Evolutionary conservation across 2,329 filamentous ascomycete species (phyloP).

Genomic region (Metarhizium rileyi): DNA sequence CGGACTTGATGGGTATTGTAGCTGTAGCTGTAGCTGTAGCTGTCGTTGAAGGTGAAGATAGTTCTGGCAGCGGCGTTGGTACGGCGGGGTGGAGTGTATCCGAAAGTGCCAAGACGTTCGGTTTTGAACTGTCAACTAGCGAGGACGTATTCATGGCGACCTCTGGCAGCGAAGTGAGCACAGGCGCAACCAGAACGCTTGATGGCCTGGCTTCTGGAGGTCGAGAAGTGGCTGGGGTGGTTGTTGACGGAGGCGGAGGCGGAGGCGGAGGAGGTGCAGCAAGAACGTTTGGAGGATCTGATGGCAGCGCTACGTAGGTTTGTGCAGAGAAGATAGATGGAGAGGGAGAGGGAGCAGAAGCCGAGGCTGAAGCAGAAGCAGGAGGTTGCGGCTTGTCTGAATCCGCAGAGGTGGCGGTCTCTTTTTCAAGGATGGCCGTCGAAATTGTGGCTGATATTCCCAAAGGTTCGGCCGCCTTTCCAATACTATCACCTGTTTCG

Average conservation of each 20-base stretch:
- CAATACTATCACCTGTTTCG: background rate
- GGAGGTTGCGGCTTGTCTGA: slow-evolving; percentile 5
- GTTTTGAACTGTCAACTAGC: slow-evolving; percentile 26
- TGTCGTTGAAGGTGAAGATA: background rate
- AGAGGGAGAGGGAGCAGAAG: slow-evolving; percentile 11
- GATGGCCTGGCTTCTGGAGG: slow-evolving; percentile 18
- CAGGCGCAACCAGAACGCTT: slow-evolving; percentile 27
- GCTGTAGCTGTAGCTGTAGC: background rate
- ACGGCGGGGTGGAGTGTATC: slow-evolving; percentile 24
- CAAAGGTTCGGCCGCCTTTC: background rate
- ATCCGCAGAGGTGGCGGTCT: background rate
- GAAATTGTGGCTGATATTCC: background rate
- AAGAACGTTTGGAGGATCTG: slow-evolving; percentile 10
- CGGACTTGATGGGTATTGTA: background rate
- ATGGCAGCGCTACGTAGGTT: slow-evolving; percentile 10
- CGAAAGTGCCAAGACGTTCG: slow-evolving; percentile 35
- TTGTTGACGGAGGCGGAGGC: slow-evolving; percentile 8
- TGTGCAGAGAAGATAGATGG: slow-evolving; percentile 10
- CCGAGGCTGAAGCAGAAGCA: slow-evolving; percentile 9
- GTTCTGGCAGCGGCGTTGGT: background rate
- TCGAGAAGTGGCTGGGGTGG: slow-evolving; percentile 15
- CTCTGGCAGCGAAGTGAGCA: slow-evolving; percentile 26
- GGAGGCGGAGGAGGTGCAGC: slow-evolving; percentile 12
- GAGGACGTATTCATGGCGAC: slow-evolving; percentile 16
- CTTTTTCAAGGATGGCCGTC: background rate